A percentile compares a stretch with the other conserved stretches of the same genome.
These are phyloP conservation scores for Xylaria grammica DNA, from an alignment of 495 filamentous ascomycete genomes.

Conservation along the genomic window DNA sequence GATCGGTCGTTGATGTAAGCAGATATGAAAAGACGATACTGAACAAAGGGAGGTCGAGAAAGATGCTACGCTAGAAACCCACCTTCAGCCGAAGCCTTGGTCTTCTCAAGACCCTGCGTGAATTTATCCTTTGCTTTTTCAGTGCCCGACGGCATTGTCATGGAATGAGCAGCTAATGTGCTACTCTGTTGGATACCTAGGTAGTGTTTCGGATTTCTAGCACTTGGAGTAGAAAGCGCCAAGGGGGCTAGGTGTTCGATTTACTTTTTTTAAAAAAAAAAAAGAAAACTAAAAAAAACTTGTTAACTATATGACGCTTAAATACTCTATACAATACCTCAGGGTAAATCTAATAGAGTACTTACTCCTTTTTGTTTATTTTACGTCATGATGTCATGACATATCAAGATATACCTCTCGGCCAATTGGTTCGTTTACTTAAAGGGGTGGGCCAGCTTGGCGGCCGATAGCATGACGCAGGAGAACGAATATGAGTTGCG, in stretches of 20 bases:
- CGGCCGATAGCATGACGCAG: neutral
- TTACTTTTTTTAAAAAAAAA: too few relatives aligned
- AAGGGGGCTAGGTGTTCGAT: too few relatives aligned
- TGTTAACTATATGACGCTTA: neutral
- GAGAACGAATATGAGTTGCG: too few relatives aligned
- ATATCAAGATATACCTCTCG: neutral
- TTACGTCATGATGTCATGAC: constrained; percentile 7
- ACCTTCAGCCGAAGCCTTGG: constrained; percentile 11
- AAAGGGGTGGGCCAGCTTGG: neutral
- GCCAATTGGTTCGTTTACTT: neutral
- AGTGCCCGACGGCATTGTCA: constrained; percentile 14
- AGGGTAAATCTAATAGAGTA: too few relatives aligned
- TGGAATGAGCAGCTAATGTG: neutral
- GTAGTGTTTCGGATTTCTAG: neutral
- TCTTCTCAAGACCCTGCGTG: constrained; percentile 12
- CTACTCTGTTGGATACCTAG: neutral
- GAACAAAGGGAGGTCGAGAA: neutral
- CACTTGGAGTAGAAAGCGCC: neutral
- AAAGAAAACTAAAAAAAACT: too few relatives aligned
- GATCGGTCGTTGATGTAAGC: neutral
- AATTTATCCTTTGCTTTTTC: constrained; percentile 15
- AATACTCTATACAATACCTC: too few relatives aligned
- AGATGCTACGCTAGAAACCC: neutral
- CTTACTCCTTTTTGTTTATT: too few relatives aligned
- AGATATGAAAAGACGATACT: neutral